Base-by-base conservation (phyloP, 2,329 filamentous ascomycete species). In the Sclerotinia subarctica region DNA sequence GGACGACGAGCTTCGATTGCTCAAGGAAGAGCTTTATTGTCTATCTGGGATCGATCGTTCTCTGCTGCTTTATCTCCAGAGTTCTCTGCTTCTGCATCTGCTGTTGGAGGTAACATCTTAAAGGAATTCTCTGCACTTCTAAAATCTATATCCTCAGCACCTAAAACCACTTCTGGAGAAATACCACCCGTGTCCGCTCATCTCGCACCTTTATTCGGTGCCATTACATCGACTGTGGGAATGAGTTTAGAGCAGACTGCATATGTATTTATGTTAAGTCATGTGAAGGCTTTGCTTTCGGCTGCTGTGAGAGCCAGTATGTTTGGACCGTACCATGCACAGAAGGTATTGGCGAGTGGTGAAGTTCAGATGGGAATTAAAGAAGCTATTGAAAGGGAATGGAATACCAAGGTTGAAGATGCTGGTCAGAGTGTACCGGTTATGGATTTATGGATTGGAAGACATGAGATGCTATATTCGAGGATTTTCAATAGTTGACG, bases 381-480 rank as follows among this genome's bases (percentile, higher is more conserved):
- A 32, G 80, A 78, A 2, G 83, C 87, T 68, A 82, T 94, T 11
- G 81, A 83, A 63, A 79, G 85, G 68, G 88, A 89, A 74, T 89
- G 86, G 86, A 73, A 82, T 19, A 86, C 82, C 68, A 77, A 74
- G 1, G 81, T 89, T 0, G 88, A 90, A 68, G 85, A 89, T 70
- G 91, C 91, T 4, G 90, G 89, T 6, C 90, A 94, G 81, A 88
- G 82, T 67, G 88, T 93, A 70, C 92, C 92, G 1, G 85, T 88
- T 1, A 88, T 94, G 85, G 92, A 95, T 80, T 77, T 95, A 44
- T 95, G 92, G 91, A 84, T 93, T 75, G 92, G 92, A 4, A 84
- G 92, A 76, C 92, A 95, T 78, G 92, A 95, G 82, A 81, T 92
- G 76, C 78, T 95, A 71, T 95, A 95, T 78, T 94, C 91, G 69